Conservation (phyloP, 1,139 yeast genomes). For the Scheffersomyces quercinus region DNA sequence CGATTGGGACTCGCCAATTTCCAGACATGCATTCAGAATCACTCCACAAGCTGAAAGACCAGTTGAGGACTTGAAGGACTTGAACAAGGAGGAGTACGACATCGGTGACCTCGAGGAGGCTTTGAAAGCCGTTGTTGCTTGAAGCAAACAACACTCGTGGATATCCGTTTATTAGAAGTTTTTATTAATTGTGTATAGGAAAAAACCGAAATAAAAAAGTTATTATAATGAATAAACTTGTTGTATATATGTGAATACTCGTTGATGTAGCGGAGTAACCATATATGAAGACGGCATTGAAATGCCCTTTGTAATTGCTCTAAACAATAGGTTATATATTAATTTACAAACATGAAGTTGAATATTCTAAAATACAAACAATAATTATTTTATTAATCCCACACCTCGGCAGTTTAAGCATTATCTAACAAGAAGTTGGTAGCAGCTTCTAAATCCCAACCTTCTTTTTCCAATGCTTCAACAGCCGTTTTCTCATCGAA, state of each 20-base stretch:
- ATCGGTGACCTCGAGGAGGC: conserved; percentile 43
- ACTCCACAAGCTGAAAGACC: conserved; percentile 53
- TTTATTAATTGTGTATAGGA: no score
- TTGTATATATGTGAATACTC: no score
- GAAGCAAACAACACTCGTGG: not conserved
- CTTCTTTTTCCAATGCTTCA: conserved; percentile 65
- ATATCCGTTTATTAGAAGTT: no score
- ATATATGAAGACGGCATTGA: no score
- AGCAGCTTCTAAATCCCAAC: conserved; percentile 81
- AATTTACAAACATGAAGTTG: no score
- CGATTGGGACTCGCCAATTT: conserved; percentile 44
- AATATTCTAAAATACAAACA: not conserved
- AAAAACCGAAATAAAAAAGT: no score
- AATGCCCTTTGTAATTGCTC: no score
- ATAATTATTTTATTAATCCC: not conserved
- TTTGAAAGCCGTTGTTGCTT: conserved; percentile 18
- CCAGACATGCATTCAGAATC: conserved; percentile 46
- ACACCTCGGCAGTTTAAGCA: conserved; percentile 30
- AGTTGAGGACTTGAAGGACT: conserved; percentile 34
- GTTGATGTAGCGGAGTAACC: no score
- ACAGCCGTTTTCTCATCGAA: conserved; percentile 65
- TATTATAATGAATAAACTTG: no score
- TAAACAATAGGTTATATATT: no score
- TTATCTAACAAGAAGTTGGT: conserved; percentile 79
- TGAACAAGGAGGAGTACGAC: conserved; percentile 34